Evolutionary conservation across 805 yeast species (phyloP).

Genomic region (Citeromyces nyonsensis): DNA sequence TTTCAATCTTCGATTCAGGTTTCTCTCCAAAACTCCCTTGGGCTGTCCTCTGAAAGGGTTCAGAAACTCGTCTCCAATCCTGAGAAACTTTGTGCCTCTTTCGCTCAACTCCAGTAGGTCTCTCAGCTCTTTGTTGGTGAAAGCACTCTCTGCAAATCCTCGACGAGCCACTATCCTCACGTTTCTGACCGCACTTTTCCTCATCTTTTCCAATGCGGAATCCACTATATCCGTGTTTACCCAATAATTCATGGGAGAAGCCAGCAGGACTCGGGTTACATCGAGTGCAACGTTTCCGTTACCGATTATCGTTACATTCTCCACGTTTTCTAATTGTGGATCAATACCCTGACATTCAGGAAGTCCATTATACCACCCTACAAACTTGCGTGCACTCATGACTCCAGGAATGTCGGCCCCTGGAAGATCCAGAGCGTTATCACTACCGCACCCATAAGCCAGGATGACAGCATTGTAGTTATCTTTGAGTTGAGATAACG

Average conservation of each 20-base stretch:
- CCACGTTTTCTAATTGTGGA: constrained; percentile 47
- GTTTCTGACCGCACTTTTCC: constrained; percentile 34
- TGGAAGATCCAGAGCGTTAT: constrained; percentile 35
- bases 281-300: constrained; percentile 96
- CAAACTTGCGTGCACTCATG: constrained; percentile 70
- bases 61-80: constrained; percentile 23
- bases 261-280: constrained; percentile 65
- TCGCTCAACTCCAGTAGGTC: constrained; percentile 54
- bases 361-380: constrained; percentile 93
- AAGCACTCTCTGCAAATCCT: constrained; percentile 75
- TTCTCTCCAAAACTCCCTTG: constrained; percentile 27
- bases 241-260: constrained; percentile 38
- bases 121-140: constrained; percentile 83
- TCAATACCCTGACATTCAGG: constrained; percentile 37
- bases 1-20: constrained; percentile 49
- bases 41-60: constrained; percentile 11
- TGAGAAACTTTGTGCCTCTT: constrained; percentile 29
- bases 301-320: constrained; percentile 72
- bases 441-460: constrained; percentile 69
- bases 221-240: constrained; percentile 56
- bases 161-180: constrained; percentile 76
- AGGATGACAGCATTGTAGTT: constrained; percentile 62
- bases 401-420: constrained; percentile 56
- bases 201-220: constrained; percentile 39
- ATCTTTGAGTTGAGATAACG: constrained; percentile 28